Percentiles rank a stretch among this genome's conserved stretches.
Conservation (phyloP, 2,329 filamentous ascomycete species). For the Aspergillus thermomutatus region DNA sequence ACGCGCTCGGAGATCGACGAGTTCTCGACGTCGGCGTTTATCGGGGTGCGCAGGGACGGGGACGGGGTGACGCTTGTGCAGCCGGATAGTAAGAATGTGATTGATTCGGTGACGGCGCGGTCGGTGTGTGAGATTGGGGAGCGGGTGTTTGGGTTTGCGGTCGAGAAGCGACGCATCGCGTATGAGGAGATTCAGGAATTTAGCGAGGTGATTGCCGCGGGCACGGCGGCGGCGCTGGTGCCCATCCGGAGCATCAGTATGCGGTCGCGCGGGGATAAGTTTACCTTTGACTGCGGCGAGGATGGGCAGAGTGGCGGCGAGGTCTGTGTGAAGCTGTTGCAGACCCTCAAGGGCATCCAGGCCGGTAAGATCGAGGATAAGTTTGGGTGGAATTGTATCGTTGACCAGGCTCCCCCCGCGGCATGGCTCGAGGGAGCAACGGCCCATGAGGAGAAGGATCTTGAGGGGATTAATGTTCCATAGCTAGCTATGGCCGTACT, state of each 20-base stretch:
- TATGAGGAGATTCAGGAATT: conserved; percentile 63
- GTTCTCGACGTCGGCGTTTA: conserved; percentile 92
- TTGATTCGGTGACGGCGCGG: conserved; percentile 80
- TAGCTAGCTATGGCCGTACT: too few species aligned
- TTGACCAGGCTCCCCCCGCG: conserved; percentile 29
- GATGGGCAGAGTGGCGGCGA: conserved; percentile 56
- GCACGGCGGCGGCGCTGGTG: conserved; percentile 86
- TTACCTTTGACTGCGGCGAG: conserved; percentile 49
- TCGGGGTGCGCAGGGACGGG: conserved; percentile 67
- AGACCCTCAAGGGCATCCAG: conserved; percentile 80
- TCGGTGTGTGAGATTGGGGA: conserved; percentile 70
- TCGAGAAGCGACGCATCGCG: conserved; percentile 66
- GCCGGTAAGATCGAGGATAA: conserved; percentile 72
- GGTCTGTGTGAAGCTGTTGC: conserved; percentile 68
- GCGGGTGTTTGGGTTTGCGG: conserved; percentile 74
- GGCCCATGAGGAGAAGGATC: conserved; percentile 12
- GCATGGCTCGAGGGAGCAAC: conserved; percentile 27
- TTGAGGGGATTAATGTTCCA: conserved; percentile 26
- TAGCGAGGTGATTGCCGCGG: conserved; percentile 82
- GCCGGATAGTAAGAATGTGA: conserved; percentile 84
- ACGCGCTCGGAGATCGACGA: conserved; percentile 85
- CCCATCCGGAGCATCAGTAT: conserved; percentile 89
- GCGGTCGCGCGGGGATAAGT: conserved; percentile 54
- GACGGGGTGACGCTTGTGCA: conserved; percentile 69
- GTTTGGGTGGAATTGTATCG: conserved; percentile 64